Base-by-base conservation (phyloP, 306 rosid genomes). In the Acacia melanoxylon region DNA sequence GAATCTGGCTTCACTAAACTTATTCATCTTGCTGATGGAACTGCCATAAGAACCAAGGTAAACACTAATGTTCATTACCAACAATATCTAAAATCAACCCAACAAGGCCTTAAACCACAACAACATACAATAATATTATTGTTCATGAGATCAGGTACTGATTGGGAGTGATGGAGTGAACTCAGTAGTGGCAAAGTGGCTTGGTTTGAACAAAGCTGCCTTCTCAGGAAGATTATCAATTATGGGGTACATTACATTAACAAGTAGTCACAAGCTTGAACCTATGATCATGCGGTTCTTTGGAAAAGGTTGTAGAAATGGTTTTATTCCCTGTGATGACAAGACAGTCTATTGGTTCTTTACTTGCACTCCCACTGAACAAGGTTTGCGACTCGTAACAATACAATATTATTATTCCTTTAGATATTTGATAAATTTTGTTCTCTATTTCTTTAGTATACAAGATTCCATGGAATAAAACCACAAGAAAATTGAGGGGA, bases 151-250 rank as follows among this genome's bases (percentile, higher is more conserved):
- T 67, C 66, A 92, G 97, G 95, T 90, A 24, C 74, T 92, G 82
- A 85, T 94, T 31, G 97, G 94, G 7, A 87, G 91, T 83, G 98
- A 94, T 84, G 97, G 98, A 82, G 91, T 94, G 61, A 94, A 94
- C 85, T 93, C 97, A 0, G 15, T 77, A 68, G 98, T 91, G 15
- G 90, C 91, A 59, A 90, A 86, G 83, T 91, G 97, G 91, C 67
- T 94, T 3, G 93, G 92, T 35, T 92, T 94, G 76, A 87, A 89
- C 67, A 78, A 80, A 33, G 86, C 94, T 0, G 62, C 83, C n/a
- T 81, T 51, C 76, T 42, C 89, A 3, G 81, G 89, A 13, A 91
- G 97, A 83, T 80, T 17, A 63, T 92, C 89, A 41, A 72, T 89
- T 2, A 87, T 97, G 20, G 98, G 98, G 0, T 74, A 59, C 77